Percentiles rank a stretch among this genome's conserved stretches.
phyloP scores from a whole-genome alignment of 2,329 filamentous ascomycete species.

The Pyrenochaeta sp. region DNA sequence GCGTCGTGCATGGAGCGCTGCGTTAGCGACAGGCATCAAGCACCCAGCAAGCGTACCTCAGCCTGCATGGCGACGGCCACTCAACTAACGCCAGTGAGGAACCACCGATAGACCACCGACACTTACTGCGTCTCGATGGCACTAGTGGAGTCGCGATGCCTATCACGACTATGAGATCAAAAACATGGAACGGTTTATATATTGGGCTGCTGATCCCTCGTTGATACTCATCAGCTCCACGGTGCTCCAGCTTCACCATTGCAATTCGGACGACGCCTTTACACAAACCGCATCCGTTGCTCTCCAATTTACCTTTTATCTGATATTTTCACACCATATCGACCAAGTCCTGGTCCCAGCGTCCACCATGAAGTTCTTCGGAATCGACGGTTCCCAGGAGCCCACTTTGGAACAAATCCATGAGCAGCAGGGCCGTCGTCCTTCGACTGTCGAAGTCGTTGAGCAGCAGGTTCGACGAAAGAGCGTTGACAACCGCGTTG shows the following conservation, averaged over 20 bases:
- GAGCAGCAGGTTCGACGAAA: conserved; percentile 44
- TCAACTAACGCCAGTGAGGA: conserved; percentile 26
- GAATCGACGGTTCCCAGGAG: conserved; percentile 38
- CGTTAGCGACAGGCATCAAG: conserved; percentile 20
- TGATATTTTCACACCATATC: neutral
- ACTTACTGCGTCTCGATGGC: conserved; percentile 33
- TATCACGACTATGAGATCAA: conserved; percentile 12
- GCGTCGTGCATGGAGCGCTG: conserved; percentile 22
- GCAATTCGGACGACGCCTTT: conserved; percentile 18
- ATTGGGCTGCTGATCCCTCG: conserved; percentile 20
- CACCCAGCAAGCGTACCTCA: conserved; percentile 11
- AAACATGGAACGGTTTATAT: conserved; percentile 28
- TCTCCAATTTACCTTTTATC: neutral
- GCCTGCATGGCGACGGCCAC: conserved; percentile 12
- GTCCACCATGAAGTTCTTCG: conserved; percentile 37
- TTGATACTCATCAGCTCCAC: conserved; percentile 29
- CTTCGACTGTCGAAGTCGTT: conserved; percentile 46
- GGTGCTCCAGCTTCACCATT: conserved; percentile 22
- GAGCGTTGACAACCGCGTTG: conserved; percentile 43
- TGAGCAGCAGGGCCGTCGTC: conserved; percentile 47
- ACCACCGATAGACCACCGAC: conserved; percentile 23
- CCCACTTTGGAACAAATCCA: conserved; percentile 47
- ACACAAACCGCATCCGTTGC: conserved; percentile 1
- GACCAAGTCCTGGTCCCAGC: neutral
- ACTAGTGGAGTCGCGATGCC: conserved; percentile 25